phyloP scores from a whole-genome alignment of 176 grass and related monocot species.

The Rhipidocladum racemiflorum region DNA sequence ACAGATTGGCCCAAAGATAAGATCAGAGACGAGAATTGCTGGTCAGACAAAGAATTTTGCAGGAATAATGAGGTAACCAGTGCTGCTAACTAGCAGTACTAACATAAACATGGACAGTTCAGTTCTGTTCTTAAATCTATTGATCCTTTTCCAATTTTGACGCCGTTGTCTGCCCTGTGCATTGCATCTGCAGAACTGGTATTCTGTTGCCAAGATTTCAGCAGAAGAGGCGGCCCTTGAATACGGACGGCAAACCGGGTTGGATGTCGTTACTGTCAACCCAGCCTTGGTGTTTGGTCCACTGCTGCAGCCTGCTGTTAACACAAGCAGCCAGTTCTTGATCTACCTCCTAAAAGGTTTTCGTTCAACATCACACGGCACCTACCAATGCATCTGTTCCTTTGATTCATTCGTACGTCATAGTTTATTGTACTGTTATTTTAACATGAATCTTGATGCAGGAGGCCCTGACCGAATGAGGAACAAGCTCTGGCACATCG shows the following conservation, averaged over 20 bases:
- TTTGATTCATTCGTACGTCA: too few relatives aligned
- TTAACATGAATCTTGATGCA: neutral
- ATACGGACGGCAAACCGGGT: slow-evolving; percentile 6
- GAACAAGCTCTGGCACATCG: slow-evolving; percentile 36
- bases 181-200: slow-evolving; percentile 33
- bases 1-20: slow-evolving; percentile 37
- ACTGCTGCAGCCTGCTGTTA: slow-evolving; percentile 37
- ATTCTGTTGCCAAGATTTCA: slow-evolving; percentile 34
- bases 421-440: too few relatives aligned
- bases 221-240: slow-evolving; percentile 40
- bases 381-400: too few relatives aligned
- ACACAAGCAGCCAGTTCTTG: slow-evolving; percentile 30
- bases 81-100: neutral
- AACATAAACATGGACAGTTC: neutral
- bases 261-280: slow-evolving; percentile 35
- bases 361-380: neutral
- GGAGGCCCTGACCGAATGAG: slow-evolving; percentile 22
- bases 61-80: slow-evolving; percentile 12
- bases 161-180: neutral
- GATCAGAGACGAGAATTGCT: slow-evolving; percentile 37
- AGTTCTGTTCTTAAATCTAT: neutral
- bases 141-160: neutral
- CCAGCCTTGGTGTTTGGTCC: slow-evolving; percentile 34
- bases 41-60: slow-evolving; percentile 48
- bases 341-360: slow-evolving; percentile 46